These are phyloP conservation scores for Plasmodium ovale DNA, from an alignment of 169 alveolate genomes.

Conservation along the genomic window DNA sequence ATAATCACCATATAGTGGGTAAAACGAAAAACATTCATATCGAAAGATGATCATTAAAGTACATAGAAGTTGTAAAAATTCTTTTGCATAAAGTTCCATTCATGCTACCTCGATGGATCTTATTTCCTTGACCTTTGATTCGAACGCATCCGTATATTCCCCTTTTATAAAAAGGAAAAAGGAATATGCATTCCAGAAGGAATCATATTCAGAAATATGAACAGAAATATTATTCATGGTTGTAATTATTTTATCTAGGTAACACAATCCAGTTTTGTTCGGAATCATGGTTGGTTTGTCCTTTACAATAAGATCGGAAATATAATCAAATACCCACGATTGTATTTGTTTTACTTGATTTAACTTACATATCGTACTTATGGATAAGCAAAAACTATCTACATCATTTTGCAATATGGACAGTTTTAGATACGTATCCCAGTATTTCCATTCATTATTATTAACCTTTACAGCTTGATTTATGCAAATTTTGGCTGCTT, in stretches of 20 bases:
- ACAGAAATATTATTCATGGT: constrained; percentile 74
- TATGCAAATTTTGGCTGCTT: constrained; percentile 80
- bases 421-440: constrained; percentile 82
- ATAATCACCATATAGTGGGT: background rate
- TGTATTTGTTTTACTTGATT: constrained; percentile 69
- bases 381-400: constrained; percentile 77
- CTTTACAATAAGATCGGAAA: constrained; percentile 61
- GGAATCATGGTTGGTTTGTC: constrained; percentile 47
- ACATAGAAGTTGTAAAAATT: too few relatives aligned
- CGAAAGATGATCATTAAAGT: background rate
- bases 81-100: too few relatives aligned
- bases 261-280: constrained; percentile 28
- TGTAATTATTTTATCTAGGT: constrained; percentile 76
- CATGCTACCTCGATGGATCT: constrained; percentile 61
- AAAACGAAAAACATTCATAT: background rate
- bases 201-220: constrained; percentile 39
- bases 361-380: constrained; percentile 76
- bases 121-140: constrained; percentile 66
- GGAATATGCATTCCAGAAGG: constrained; percentile 67
- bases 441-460: constrained; percentile 82
- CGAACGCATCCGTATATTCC: constrained; percentile 30
- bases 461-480: constrained; percentile 84
- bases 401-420: constrained; percentile 82
- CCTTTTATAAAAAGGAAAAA: constrained; percentile 69
- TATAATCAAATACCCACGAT: constrained; percentile 40